Percentiles rank a stretch among this genome's conserved stretches.
Conservation (phyloP, 2,329 filamentous ascomycete genomes). For the Parasarocladium wereldwijsianum region DNA sequence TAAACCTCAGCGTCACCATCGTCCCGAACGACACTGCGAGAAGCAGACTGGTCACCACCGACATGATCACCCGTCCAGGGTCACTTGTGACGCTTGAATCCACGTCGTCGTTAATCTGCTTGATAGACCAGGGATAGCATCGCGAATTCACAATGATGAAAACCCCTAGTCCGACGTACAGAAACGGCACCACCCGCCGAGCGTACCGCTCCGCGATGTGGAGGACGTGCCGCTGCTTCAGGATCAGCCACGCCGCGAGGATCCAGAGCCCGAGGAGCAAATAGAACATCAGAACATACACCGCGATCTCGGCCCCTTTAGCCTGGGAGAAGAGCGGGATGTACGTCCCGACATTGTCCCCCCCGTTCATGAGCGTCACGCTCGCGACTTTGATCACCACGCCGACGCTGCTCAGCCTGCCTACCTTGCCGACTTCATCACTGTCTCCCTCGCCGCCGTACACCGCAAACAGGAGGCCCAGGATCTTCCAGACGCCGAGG, state of each 20-base stretch:
- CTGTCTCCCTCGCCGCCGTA: too few relatives aligned
- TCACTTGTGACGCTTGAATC: background rate
- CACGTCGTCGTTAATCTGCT: constrained; percentile 12
- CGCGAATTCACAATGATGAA: constrained; percentile 17
- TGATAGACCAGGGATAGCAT: constrained; percentile 19
- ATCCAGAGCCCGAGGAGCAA: constrained; percentile 18
- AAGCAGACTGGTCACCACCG: constrained; percentile 7
- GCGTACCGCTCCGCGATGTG: constrained; percentile 12
- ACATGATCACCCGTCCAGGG: constrained; percentile 7
- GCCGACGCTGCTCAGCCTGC: constrained; percentile 7
- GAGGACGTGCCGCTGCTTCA: constrained; percentile 17
- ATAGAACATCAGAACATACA: constrained; percentile 18
- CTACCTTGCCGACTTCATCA: constrained; percentile 7
- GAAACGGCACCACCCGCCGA: constrained; percentile 12
- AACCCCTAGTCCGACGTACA: constrained; percentile 18
- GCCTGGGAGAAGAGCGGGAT: constrained; percentile 19
- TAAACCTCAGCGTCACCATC: constrained; percentile 7
- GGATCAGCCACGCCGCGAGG: constrained; percentile 14
- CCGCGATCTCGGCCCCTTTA: constrained; percentile 15
- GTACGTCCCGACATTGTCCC: constrained; percentile 20
- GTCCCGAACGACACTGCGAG: constrained; percentile 5
- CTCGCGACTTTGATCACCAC: constrained; percentile 14
- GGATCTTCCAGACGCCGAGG: constrained; percentile 16
- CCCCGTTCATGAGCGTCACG: constrained; percentile 19
- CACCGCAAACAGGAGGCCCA: constrained; percentile 9